Evolutionary conservation across 2,329 filamentous ascomycete genomes (phyloP), one percentile per base, ranked within the genome.

Genomic region (Ambrosiella xylebori): DNA sequence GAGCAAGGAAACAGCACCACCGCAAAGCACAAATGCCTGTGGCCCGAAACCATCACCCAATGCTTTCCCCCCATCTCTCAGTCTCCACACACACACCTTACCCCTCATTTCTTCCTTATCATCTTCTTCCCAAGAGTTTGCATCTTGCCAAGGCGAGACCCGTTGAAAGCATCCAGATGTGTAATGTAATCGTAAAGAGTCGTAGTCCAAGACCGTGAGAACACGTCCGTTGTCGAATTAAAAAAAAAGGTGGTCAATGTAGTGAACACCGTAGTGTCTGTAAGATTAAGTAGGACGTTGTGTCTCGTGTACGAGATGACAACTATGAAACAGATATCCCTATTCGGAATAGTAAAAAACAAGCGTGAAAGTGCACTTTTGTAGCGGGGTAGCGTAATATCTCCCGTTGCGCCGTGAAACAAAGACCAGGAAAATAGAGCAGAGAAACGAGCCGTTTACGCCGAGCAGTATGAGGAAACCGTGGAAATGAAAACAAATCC

Each of bases 401-500:
- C 27, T 27, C 27, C 15, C 39, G 39, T 41, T 41, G 39, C 6
- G 38, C 27, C 37, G 15, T 56, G n/a, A 37, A 15, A 27, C 27
- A 56, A 56, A 45, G 47, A 58, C 27, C 27, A 44, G 47, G 47
- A 45, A 47, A 52, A 41, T 39, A 38, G 51, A 54, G 41, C 52
- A 47, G 38, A 77, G 52, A 47, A 44, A 54, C 35, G 39, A 54
- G 57, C 40, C 57, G 41, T 38, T 45, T 50, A 50, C 57, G 57
- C 57, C 57, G 50, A 45, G 0, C 44, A 75, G 77, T 60, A 73
- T 78, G 62, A 75, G 74, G 65, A 51, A 36, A 69, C 70, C 53
- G 72, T 71, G 0, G 71, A 49, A 52, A 54, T 27, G 50, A 61
- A 55, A 52, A 51, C 45, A 60, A 51, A 54, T 36, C 40, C 44